phyloP scores from a whole-genome alignment of 106 monocot genomes.

The Triglochin maritima region DNA sequence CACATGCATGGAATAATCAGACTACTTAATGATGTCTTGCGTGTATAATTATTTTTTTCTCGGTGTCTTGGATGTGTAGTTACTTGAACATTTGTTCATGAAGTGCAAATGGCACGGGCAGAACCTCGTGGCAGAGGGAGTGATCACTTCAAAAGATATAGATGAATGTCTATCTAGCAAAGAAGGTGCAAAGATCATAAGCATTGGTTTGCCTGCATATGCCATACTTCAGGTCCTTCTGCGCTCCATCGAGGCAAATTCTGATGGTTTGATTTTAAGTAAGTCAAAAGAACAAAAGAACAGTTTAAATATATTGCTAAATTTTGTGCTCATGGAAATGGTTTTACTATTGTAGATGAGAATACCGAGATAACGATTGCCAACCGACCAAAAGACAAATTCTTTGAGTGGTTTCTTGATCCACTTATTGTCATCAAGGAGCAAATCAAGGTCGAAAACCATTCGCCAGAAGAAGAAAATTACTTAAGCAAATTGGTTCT shows the following conservation, averaged over 20 bases:
- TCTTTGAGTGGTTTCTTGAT: constrained; percentile 91
- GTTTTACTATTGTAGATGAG: constrained; percentile 34
- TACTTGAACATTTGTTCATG: constrained; percentile 43
- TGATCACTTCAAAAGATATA: constrained; percentile 44
- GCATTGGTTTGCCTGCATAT: constrained; percentile 68
- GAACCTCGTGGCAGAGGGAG: constrained; percentile 37
- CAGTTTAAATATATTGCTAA: too few species aligned
- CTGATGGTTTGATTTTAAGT: constrained; percentile 49
- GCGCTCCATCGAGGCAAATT: constrained; percentile 31
- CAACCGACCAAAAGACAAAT: constrained; percentile 59
- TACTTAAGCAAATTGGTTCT: constrained; percentile 64
- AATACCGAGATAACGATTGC: constrained; percentile 48
- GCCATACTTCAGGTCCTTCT: constrained; percentile 44
- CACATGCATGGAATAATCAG: too few species aligned
- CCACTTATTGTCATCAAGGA: constrained; percentile 84
- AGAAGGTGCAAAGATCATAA: constrained; percentile 20
- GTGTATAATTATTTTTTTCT: background rate
- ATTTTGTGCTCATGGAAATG: too few species aligned
- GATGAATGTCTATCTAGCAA: constrained; percentile 33
- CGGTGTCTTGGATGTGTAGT: constrained; percentile 13
- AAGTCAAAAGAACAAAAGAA: constrained; percentile 7
- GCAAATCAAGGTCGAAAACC: constrained; percentile 60
- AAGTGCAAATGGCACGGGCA: constrained; percentile 46
- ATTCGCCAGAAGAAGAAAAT: constrained; percentile 55
- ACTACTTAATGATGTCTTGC: too few species aligned